Base-by-base conservation (phyloP, 1,284 basidiomycete genomes). In the Apiotrichum porosum region DNA sequence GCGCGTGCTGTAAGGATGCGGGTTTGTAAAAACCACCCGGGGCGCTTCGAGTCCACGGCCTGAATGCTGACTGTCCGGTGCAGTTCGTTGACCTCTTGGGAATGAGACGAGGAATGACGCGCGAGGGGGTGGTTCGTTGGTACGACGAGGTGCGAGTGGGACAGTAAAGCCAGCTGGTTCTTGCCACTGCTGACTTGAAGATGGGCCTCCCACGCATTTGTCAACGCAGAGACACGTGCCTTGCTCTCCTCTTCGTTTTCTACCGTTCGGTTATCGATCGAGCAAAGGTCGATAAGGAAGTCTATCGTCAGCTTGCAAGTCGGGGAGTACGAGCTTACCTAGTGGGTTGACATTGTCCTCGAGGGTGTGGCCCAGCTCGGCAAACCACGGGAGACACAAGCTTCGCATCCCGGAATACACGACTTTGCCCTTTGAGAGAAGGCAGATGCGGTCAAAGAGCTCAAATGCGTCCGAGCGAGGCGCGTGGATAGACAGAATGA, bases 401-500 rank as follows among this genome's bases (percentile, higher is more conserved):
- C 50, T 43, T 10, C 69, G 60, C 14, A 51, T 56, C 3, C 78
- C 79, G 17, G 73, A 74, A 55, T 75, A 80, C 6, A 78, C 72
- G 12, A 78, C 69, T n/a, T 65, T 55, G 9, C 79, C 78, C 53
- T 74, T 73, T 14, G 76, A 73, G 12, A 81, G 62, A 3, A 81
- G 68, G 14, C 74, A 65, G 40, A 80, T 68, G 2, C 72, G 63
- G 54, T 77, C 75, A 52, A 80, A 79, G 14, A 80, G 62, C 1
- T 58, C 48, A 55, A 77, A 80, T 0, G 77, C 78, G 46, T 80
- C 79, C 15, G 77, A 78, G 5, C 79, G 73, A 1, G 79, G 79
- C 21, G 78, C 77, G 54, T 81, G 79, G 14, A 80, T 71, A 3
- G 74, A 75, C 21, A 79, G 63, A 24, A 80, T 74, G 42, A 81